Base-by-base conservation (phyloP, 768 basidiomycete species). In the Naganishia vishniacii region DNA sequence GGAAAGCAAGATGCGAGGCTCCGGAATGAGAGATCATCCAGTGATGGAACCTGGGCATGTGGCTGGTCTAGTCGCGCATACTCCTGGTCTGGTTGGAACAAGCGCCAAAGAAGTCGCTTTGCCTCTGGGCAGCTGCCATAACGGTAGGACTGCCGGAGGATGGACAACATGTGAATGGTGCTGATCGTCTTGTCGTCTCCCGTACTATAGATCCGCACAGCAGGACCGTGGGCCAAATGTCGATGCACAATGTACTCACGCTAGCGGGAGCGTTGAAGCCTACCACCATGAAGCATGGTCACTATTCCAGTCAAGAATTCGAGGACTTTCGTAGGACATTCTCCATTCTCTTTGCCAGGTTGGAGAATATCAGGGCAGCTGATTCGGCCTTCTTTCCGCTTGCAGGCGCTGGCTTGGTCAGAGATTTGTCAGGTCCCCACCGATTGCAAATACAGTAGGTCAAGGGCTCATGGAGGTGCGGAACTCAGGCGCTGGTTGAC, bases 371-470 rank as follows among this genome's bases (percentile, higher is more conserved):
- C n/a, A n/a, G n/a, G n/a, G n/a, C n/a, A n/a, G n/a, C n/a, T n/a
- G n/a, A n/a, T n/a, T n/a, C n/a, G n/a, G n/a, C n/a, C n/a, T n/a
- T n/a, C n/a, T n/a, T n/a, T n/a, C n/a, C n/a, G n/a, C n/a, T n/a
- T n/a, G n/a, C n/a, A 56, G 53, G 53, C 20, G 37, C 53, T 29
- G 53, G 32, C 53, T 40, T 56, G 53, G 6, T 56, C 32, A 40
- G 32, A 16, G 53, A 56, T 26, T n/a, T 56, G 26, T 56, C 53
- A 13, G 23, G 53, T 12, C 23, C 53, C 18, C 32, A 37, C 1
- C 32, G 32, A 20, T 26, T 56, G 16, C 53, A 56, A 40, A 23
- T 40, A 37, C 32, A 56, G 53, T 56, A 8, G 40, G 53, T 56
- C 7, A n/a, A 23, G 11, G 23, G 13, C 2, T 34, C 9, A n/a